These are phyloP conservation scores for Ustilago hordei DNA, from an alignment of 1,284 basidiomycete genomes.

Conservation along the genomic window DNA sequence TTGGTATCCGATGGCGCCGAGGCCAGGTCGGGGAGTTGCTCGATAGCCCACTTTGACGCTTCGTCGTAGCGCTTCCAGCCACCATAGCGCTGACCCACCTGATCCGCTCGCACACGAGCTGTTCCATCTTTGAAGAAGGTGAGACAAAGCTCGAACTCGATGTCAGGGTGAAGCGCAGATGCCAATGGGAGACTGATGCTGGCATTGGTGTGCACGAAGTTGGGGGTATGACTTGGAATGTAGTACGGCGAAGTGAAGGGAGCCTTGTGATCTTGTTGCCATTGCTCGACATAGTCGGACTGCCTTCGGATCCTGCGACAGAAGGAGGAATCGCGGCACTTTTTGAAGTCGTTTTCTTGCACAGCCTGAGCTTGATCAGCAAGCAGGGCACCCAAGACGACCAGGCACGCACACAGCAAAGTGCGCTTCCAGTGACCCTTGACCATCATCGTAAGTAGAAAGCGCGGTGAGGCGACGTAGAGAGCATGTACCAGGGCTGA, in stretches of 20 bases:
- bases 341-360: conserved; percentile 64
- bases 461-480: neutral
- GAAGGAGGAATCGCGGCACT: conserved; percentile 66
- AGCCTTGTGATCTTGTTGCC: conserved; percentile 33
- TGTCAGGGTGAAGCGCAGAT: conserved; percentile 61
- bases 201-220: conserved; percentile 34
- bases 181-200: conserved; percentile 49
- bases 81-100: conserved; percentile 57
- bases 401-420: conserved; percentile 25
- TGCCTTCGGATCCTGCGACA: conserved; percentile 65
- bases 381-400: conserved; percentile 18
- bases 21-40: conserved; percentile 52
- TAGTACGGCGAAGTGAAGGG: conserved; percentile 60
- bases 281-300: conserved; percentile 55
- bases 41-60: conserved; percentile 61
- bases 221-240: conserved; percentile 18
- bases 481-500: neutral
- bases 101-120: conserved; percentile 62
- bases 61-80: conserved; percentile 65
- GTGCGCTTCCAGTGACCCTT: conserved; percentile 19
- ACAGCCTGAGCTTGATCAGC: conserved; percentile 29
- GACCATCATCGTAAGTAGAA: conserved; percentile 10
- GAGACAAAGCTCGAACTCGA: conserved; percentile 57
- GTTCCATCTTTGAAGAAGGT: conserved; percentile 64
- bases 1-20: conserved; percentile 22